A percentile compares a stretch with the other conserved stretches of the same genome.
Conservation (phyloP, 2,329 filamentous ascomycete species). For the Emmonsiellopsis sp. region DNA sequence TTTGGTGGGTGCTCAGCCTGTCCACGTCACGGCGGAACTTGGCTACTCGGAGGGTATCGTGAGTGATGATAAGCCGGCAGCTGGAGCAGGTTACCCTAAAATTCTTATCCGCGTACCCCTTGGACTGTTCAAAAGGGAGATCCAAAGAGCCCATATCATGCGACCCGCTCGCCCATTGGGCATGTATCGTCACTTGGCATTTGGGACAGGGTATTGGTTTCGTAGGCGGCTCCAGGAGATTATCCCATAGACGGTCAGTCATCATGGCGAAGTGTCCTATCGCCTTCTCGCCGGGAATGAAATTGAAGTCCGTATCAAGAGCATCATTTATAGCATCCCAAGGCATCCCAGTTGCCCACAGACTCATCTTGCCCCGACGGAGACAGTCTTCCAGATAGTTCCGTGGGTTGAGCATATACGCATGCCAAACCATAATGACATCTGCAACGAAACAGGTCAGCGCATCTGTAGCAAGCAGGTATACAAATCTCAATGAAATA, state of each 20-base stretch:
- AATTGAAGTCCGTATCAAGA: conserved; percentile 53
- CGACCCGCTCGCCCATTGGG: conserved; percentile 50
- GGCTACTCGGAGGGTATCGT: conserved; percentile 48
- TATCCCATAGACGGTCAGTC: conserved; percentile 51
- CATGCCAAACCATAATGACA: conserved; percentile 70
- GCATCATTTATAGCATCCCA: conserved; percentile 51
- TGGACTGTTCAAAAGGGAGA: conserved; percentile 15
- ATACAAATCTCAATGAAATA: conserved; percentile 4
- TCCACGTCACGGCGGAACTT: conserved; percentile 54
- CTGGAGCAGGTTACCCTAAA: conserved; percentile 42
- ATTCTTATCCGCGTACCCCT: conserved; percentile 31
- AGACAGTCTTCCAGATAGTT: conserved; percentile 66
- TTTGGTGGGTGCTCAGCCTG: conserved; percentile 35
- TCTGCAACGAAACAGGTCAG: conserved; percentile 38
- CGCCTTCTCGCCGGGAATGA: conserved; percentile 38
- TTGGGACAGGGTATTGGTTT: conserved; percentile 48
- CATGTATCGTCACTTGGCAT: conserved; percentile 36
- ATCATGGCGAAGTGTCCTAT: conserved; percentile 37
- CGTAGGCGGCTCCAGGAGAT: conserved; percentile 39
- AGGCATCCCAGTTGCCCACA: conserved; percentile 57
- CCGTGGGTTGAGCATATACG: conserved; percentile 68
- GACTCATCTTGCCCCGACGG: conserved; percentile 43
- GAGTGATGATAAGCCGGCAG: conserved; percentile 45
- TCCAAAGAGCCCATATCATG: conserved; percentile 15
- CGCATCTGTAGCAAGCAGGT: background rate